Evolutionary conservation across 148 eudicot species (phyloP), one percentile per base, ranked within the genome.

Genomic region (Camellia granthamiana): DNA sequence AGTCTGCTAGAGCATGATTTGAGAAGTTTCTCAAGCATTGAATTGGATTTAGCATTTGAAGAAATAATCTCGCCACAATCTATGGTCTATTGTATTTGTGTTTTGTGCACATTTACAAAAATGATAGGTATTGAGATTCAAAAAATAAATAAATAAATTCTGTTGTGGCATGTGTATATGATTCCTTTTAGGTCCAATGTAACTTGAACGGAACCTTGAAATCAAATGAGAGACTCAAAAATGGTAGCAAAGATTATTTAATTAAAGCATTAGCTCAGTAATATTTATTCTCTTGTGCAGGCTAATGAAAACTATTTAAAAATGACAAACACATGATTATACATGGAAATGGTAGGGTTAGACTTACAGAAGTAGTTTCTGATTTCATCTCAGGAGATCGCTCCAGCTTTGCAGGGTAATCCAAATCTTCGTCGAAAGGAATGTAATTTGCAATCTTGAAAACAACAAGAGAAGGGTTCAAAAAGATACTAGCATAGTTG

Each of bases 361-460:
- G 49, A 91, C 97, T 89, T 91, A 96, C 97, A 81, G 94, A 83
- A 86, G 86, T 81, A 77, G 75, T 78, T 79, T 86, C 98, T 58
- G 84, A 86, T 74, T 80, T 84, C 66, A 81, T 82, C 77, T 85
- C 90, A 46, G 93, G 86, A 74, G 82, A 70, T 82, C 86, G 91
- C 92, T 94, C 92, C 87, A 96, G 87, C 84, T 96, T 96, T 79
- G 90, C 88, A 80, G 99, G 99, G 81, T 94, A 96, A 76, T 96
- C 89, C 89, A 96, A 83, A 82, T 96, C 99, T 85, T 92, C 98
- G 81, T 88, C 89, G 43, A 90, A 74, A 77, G 99, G 99, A 44
- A 91, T 66, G 87, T 96, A 96, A 84, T 96, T 96, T 88, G 99
- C 91, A 82, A 96, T 96, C 99, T 96, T 75, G 52, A 75, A 73